Conservation (phyloP, 768 basidiomycete genomes). For the Psilocybe cubensis region DNA sequence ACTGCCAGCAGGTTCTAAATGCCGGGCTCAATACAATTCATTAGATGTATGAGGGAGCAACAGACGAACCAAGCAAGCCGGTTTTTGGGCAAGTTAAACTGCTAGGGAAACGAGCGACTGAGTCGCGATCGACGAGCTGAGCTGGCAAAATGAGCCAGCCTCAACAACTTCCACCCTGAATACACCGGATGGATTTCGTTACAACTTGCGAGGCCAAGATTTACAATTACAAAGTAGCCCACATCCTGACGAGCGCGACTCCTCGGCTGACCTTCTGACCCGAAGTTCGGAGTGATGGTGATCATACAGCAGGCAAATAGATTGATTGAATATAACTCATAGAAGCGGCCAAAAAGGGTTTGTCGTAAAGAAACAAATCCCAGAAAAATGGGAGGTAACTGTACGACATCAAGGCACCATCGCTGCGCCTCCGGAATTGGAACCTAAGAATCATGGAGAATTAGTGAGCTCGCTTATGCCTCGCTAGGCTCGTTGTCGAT, state of each 20-base stretch:
- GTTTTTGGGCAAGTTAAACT: not conserved
- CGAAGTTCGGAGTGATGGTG: not conserved
- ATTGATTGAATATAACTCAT: not conserved
- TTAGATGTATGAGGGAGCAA: not conserved
- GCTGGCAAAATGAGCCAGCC: not conserved
- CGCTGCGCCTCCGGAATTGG: not conserved
- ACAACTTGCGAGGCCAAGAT: not conserved
- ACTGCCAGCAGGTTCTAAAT: not conserved
- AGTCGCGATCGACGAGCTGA: too few relatives aligned
- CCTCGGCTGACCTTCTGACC: not conserved
- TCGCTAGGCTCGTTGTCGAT: not conserved
- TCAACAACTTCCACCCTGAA: not conserved
- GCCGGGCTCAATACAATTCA: not conserved
- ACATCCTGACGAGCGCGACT: not conserved
- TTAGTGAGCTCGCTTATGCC: constrained; percentile 7
- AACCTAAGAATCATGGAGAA: not conserved
- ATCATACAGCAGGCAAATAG: not conserved
- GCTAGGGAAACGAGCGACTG: too few relatives aligned
- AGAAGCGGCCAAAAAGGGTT: not conserved
- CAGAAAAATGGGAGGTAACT: not conserved
- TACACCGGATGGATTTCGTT: not conserved
- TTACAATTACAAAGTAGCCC: too few relatives aligned
- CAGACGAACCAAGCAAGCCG: not conserved
- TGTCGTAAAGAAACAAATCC: not conserved
- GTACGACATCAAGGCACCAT: not conserved